phyloP scores from a whole-genome alignment of 2,329 filamentous ascomycete genomes.

The Fusarium oxysporum region DNA sequence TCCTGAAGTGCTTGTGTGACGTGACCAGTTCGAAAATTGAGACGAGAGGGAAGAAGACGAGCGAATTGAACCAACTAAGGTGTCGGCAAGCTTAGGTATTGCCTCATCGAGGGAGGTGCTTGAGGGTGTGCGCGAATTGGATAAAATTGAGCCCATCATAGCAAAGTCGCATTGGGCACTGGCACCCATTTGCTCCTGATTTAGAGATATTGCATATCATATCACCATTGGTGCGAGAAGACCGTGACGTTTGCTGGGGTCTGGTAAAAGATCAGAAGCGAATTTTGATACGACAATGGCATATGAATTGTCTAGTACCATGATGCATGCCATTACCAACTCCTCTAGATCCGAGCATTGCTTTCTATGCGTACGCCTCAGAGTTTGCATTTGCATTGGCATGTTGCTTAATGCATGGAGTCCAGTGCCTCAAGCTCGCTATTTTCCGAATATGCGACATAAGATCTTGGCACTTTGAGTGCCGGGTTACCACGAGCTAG shows the following conservation, averaged over 20 bases:
- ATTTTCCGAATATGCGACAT: conserved; percentile 16
- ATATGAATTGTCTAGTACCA: background rate
- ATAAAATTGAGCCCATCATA: conserved; percentile 9
- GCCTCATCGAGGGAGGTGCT: conserved; percentile 31
- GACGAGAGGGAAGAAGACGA: conserved; percentile 28
- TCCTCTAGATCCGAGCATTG: background rate
- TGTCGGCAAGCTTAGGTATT: conserved; percentile 17
- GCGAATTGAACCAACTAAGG: conserved; percentile 8
- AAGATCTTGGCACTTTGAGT: conserved; percentile 19
- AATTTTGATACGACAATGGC: conserved; percentile 29
- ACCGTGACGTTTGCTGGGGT: conserved; percentile 6
- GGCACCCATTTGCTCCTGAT: conserved; percentile 11
- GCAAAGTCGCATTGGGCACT: conserved; percentile 32
- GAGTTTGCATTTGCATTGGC: conserved; percentile 15
- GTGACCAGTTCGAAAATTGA: conserved; percentile 19
- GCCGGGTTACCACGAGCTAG: background rate
- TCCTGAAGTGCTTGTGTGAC: conserved; percentile 27
- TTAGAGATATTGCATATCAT: conserved; percentile 6
- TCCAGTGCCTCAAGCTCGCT: conserved; percentile 5
- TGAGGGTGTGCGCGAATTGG: conserved; percentile 26
- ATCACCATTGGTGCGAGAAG: conserved; percentile 18
- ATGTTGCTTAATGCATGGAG: conserved; percentile 8
- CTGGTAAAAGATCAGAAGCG: background rate
- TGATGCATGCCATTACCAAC: conserved; percentile 7
- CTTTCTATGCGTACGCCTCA: background rate